Base-by-base conservation (phyloP, 805 yeast species). In the Saccharomycopsis microspora region DNA sequence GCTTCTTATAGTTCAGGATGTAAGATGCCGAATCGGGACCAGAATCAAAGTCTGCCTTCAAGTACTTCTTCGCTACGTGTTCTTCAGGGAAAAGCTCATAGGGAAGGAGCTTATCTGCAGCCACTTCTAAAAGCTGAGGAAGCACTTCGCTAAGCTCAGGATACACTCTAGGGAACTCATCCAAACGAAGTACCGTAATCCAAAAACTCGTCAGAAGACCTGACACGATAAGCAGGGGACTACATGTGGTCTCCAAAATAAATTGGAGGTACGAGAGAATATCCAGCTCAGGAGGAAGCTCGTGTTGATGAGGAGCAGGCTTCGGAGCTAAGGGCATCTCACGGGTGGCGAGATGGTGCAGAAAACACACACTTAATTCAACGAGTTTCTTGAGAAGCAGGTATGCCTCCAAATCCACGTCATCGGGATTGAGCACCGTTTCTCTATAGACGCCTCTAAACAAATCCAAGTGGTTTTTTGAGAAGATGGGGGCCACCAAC, bases 181-280 rank as follows among this genome's bases (percentile, higher is more conserved):
- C 96, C 49, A 81, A 76, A 57, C 99, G 74, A 45, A 94, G 66
- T 55, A 90, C 78, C 2, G 90, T 77, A 52, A 95, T 87, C 98
- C 98, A 94, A 67, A 93, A 83, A 60, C 88, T 96, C 45, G 93
- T 65, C 0, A 96, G 85, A 11, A 93, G 71, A 0, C 96, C 96
- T 44, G 95, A 82, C 3, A 90, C 81, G n/a, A 90, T 82, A 48
- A 93, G 70, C 57, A 95, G 85, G 30, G 86, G 84, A 59, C 87
- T 93, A 57, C 72, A 75, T 0, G 96, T 85, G 1, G 96, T 86
- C 42, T 80, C 74, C 41, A 93, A 67, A 4, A 93, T 87, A 28
- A 93, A 71, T 48, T 75, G 73, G 54, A 88, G 71, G 60, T 86
- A 93, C 44, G 74, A 77, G 32, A 70, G 71, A 5, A 85, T 67